phyloP scores from a whole-genome alignment of 2,329 filamentous ascomycete species.

The Colletotrichum liaoningense region DNA sequence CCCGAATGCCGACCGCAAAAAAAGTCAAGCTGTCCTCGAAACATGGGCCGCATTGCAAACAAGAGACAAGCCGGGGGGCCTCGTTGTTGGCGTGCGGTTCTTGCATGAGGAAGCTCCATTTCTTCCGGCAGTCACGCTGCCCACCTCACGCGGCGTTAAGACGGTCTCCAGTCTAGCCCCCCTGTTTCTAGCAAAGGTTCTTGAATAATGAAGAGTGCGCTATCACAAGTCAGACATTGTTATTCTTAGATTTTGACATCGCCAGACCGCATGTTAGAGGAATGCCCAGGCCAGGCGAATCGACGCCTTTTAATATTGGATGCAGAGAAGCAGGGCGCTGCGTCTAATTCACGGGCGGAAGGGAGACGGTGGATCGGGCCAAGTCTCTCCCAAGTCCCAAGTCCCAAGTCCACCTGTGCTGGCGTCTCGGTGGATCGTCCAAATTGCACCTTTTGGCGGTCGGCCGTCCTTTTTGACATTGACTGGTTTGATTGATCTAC shows the following conservation, averaged over 20 bases:
- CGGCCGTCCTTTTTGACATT: conserved; percentile 22
- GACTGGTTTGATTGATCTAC: conserved; percentile 5
- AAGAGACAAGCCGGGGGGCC: neutral
- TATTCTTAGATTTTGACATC: conserved; percentile 21
- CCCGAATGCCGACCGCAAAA: neutral
- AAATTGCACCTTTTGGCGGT: conserved; percentile 26
- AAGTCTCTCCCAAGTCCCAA: conserved; percentile 3
- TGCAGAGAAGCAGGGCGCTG: neutral
- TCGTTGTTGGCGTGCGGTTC: neutral
- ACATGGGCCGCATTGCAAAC: neutral
- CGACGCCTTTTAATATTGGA: conserved; percentile 11
- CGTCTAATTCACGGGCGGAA: conserved; percentile 9
- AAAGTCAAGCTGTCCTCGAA: neutral
- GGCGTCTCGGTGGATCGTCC: conserved; percentile 23
- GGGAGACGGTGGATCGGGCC: conserved; percentile 10
- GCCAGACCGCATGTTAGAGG: neutral
- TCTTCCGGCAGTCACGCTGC: conserved; percentile 24
- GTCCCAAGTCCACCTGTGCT: conserved; percentile 1
- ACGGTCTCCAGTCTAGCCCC: conserved; percentile 19
- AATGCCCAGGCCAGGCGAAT: conserved; percentile 13
- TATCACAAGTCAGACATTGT: neutral
- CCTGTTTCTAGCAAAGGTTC: conserved; percentile 9
- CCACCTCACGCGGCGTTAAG: conserved; percentile 22
- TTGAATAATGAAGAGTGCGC: neutral
- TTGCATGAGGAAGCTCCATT: conserved; percentile 22